A percentile compares a stretch with the other conserved stretches of the same genome.
Conservation (phyloP, 1,284 basidiomycete species). For the Sporisorium exsertum region DNA sequence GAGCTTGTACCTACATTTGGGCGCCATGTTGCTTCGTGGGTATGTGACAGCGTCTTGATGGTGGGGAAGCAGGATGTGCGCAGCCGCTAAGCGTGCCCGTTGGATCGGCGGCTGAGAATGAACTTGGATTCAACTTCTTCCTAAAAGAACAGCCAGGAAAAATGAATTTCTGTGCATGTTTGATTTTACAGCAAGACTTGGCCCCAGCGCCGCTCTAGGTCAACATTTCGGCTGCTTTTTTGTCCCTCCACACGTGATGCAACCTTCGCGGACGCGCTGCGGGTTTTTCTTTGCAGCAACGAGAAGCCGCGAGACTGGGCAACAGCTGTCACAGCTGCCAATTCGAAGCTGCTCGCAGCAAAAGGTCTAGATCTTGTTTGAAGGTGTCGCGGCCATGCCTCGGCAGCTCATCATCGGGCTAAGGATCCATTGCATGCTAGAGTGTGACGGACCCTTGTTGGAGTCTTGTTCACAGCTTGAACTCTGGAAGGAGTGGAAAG, state of each 20-base stretch:
- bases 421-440: neutral
- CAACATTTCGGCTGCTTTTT: neutral
- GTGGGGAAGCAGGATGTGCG: neutral
- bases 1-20: constrained; percentile 20
- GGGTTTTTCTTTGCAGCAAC: neutral
- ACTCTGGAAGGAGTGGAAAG: constrained; percentile 3
- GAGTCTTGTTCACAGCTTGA: neutral
- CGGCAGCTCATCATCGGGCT: constrained; percentile 13
- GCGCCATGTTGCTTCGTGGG: constrained; percentile 20
- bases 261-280: constrained; percentile 22
- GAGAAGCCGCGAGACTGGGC: neutral
- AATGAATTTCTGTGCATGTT: constrained; percentile 12
- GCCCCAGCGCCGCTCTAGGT: neutral
- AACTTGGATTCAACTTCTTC: constrained; percentile 39
- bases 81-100: neutral
- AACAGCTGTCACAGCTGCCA: constrained; percentile 12
- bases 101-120: constrained; percentile 13
- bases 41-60: neutral
- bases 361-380: constrained; percentile 19
- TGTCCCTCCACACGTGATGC: constrained; percentile 43
- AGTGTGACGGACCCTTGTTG: neutral
- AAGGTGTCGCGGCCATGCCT: constrained; percentile 16
- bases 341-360: neutral
- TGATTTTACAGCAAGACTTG: constrained; percentile 15
- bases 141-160: constrained; percentile 9